phyloP scores from a whole-genome alignment of 257 asterid genomes.

The Solanum medicagineum region DNA sequence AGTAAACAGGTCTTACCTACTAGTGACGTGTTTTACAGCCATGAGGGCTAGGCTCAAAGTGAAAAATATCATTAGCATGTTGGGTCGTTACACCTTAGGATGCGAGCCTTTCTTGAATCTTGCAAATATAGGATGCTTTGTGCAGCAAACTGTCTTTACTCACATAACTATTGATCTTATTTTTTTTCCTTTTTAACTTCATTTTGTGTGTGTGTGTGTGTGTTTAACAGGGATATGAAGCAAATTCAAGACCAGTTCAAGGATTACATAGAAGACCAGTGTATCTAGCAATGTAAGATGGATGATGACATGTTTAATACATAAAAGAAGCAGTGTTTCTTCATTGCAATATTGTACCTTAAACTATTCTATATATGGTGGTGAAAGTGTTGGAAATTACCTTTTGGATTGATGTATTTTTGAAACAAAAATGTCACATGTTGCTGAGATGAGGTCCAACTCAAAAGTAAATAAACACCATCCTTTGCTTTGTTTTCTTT shows the following conservation, averaged over 20 bases:
- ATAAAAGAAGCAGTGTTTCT: background rate
- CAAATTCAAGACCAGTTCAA: slow-evolving; percentile 51
- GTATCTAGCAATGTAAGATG: background rate
- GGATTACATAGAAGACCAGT: background rate
- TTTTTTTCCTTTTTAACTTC: background rate
- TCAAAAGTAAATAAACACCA: background rate
- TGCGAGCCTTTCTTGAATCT: background rate
- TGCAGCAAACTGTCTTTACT: background rate
- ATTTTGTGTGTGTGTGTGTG: background rate
- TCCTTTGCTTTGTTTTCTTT: background rate
- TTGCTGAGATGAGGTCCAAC: background rate
- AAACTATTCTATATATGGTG: background rate
- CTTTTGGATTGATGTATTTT: background rate
- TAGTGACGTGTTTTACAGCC: no score
- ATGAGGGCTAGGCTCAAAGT: no score
- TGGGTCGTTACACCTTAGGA: background rate
- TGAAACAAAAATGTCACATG: background rate
- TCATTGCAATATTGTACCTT: background rate
- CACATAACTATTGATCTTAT: background rate
- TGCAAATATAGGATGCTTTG: background rate
- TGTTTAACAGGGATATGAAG: slow-evolving; percentile 24
- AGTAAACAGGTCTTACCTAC: no score
- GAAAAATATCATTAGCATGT: no score
- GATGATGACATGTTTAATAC: background rate
- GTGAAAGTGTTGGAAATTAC: background rate